These are phyloP conservation scores for Saprolegnia parasitica DNA, from an alignment of 352 stramenopile species.

Conservation along the genomic window DNA sequence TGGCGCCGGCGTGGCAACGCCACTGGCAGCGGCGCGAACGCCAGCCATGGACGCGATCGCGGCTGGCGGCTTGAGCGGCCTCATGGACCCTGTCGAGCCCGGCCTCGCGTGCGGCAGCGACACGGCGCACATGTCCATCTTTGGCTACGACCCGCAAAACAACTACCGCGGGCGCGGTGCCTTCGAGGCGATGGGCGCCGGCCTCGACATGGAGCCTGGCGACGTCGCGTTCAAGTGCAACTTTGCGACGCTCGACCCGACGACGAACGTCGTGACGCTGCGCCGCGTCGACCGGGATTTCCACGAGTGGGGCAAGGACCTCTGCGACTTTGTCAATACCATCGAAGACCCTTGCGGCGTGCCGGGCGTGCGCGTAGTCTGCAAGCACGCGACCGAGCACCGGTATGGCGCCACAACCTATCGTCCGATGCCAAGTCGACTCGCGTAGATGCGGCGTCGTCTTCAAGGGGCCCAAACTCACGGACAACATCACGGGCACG, in stretches of 20 bases:
- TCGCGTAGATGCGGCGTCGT: constrained; percentile 60
- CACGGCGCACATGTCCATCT: constrained; percentile 87
- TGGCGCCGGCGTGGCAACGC: constrained; percentile 49
- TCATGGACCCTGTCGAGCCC: constrained; percentile 81
- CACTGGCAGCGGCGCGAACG: constrained; percentile 60
- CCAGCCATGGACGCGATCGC: constrained; percentile 82
- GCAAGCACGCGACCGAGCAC: constrained; percentile 85
- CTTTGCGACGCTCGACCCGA: constrained; percentile 73
- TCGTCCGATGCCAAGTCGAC: not conserved
- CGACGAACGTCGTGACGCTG: constrained; percentile 56
- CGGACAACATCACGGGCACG: constrained; percentile 81
- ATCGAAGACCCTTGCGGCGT: constrained; percentile 50
- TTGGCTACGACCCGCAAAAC: constrained; percentile 77
- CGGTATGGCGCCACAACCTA: constrained; percentile 28
- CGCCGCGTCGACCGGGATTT: constrained; percentile 84
- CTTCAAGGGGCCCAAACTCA: constrained; percentile 73
- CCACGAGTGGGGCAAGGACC: constrained; percentile 68
- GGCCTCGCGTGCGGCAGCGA: constrained; percentile 82
- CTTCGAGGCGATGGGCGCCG: constrained; percentile 85
- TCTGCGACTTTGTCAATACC: constrained; percentile 71
- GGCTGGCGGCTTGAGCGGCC: constrained; percentile 70
- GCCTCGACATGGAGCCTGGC: constrained; percentile 74
- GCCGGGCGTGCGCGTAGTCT: constrained; percentile 59
- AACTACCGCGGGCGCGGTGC: constrained; percentile 81
- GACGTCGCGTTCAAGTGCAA: constrained; percentile 89